Base-by-base conservation (phyloP, 441 rosid genomes). In the Biscutella laevigata region DNA sequence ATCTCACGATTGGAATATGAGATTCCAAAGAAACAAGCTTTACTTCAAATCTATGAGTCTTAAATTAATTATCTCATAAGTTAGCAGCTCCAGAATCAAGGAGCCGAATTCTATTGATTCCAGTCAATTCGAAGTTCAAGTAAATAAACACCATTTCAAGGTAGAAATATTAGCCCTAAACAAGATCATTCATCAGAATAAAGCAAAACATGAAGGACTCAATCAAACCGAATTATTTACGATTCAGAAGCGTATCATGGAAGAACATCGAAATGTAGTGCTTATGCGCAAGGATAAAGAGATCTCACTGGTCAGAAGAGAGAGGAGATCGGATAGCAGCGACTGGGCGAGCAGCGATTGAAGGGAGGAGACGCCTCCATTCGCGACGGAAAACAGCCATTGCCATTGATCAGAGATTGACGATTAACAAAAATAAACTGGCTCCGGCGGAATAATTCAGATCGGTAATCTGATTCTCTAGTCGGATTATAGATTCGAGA, bases 361-460 rank as follows among this genome's bases (percentile, higher is more conserved):
- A 70, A 59, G 85, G 78, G 69, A 72, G 69, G 66, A 86, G 69
- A 19, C 85, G 79, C 78, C 86, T 74, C 76, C 89, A 88, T 74
- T 83, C 82, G 67, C 95, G 95, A 46, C 86, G 74, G 69, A 86
- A 59, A 53, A 81, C 82, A 68, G 94, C 83, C 90, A 88, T 86
- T 42, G 95, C 88, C 94, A 83, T 81, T 52, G 74, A n/a, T 70
- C 46, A 20, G 33, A 56, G 53, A 24, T 35, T 47, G 35, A 45
- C 2, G 39, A 11, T 26, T 41, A 49, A 73, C 57, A n/a, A n/a
- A 3, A 33, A 25, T 43, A 48, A 44, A 33, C 71, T 59, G 49
- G 57, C 56, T 59, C 64, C 48, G 64, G 57, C 39, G 57, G n/a
- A 48, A 27, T 36, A 13, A 38, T 57, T 38, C 57, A 59, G 64